These are phyloP conservation scores for Phytophthora chlamydospora DNA, from an alignment of 352 stramenopile species.

Conservation along the genomic window DNA sequence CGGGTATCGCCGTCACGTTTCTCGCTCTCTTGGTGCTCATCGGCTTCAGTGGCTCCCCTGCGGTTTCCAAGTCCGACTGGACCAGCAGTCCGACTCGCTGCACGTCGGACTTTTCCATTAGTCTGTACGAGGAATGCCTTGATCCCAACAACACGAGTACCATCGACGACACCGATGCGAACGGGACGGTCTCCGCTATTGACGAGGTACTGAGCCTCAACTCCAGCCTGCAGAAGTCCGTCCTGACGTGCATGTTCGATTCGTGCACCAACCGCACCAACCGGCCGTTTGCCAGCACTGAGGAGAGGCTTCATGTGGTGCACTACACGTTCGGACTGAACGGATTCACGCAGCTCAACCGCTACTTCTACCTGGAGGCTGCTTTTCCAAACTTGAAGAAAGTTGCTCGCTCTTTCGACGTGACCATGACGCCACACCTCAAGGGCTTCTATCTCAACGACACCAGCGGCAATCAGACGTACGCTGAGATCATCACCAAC, in stretches of 20 bases:
- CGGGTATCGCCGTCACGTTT: slow-evolving; percentile 33
- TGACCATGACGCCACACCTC: slow-evolving; percentile 61
- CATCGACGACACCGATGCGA: slow-evolving; percentile 21
- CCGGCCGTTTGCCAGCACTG: slow-evolving; percentile 38
- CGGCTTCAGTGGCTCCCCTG: slow-evolving; percentile 46
- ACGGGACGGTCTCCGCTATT: slow-evolving; percentile 43
- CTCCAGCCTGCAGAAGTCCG: slow-evolving; percentile 30
- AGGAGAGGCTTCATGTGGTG: slow-evolving; percentile 41
- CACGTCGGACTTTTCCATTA: slow-evolving; percentile 56
- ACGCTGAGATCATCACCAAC: slow-evolving; percentile 42
- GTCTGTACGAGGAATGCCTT: slow-evolving; percentile 43
- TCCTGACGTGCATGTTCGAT: slow-evolving; percentile 63
- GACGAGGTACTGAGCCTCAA: slow-evolving; percentile 47
- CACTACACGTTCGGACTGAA: slow-evolving; percentile 70
- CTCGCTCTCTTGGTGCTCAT: slow-evolving; percentile 55
- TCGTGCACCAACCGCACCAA: slow-evolving; percentile 53
- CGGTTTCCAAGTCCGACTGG: slow-evolving; percentile 52
- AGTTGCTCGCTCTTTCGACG: slow-evolving; percentile 41
- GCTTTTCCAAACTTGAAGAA: slow-evolving; percentile 52
- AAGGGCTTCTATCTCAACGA: slow-evolving; percentile 54
- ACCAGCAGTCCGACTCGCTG: slow-evolving; percentile 58
- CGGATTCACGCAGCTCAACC: slow-evolving; percentile 52
- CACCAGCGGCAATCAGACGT: slow-evolving; percentile 40
- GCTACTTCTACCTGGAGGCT: slow-evolving; percentile 69
- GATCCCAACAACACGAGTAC: slow-evolving; percentile 19